Conservation (phyloP, 2,329 filamentous ascomycete species). For the Sporothrix mexicana region DNA sequence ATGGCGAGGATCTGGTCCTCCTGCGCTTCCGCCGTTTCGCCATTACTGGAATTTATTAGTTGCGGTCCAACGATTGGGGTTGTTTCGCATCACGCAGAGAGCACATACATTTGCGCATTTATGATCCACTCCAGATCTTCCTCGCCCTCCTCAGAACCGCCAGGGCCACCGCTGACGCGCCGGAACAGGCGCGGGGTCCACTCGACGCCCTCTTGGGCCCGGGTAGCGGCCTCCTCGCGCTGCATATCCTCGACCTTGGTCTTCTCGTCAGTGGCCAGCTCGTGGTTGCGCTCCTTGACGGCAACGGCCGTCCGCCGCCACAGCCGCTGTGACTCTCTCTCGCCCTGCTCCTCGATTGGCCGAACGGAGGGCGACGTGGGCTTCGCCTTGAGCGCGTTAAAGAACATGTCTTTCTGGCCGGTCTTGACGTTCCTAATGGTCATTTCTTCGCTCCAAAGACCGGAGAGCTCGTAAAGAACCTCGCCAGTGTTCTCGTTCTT, state of each 20-base stretch:
- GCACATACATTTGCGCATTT: slow-evolving; percentile 75
- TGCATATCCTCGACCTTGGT: slow-evolving; percentile 94
- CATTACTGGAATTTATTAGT: slow-evolving; percentile 50
- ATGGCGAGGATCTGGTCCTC: slow-evolving; percentile 85
- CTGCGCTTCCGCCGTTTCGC: slow-evolving; percentile 69
- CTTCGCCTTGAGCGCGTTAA: slow-evolving; percentile 80
- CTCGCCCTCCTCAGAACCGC: slow-evolving; percentile 76
- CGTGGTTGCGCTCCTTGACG: slow-evolving; percentile 84
- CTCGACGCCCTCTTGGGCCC: slow-evolving; percentile 77
- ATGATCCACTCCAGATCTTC: slow-evolving; percentile 96
- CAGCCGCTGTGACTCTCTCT: slow-evolving; percentile 85
- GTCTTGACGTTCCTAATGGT: slow-evolving; percentile 85
- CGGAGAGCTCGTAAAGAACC: slow-evolving; percentile 86
- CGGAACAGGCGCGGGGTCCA: slow-evolving; percentile 91
- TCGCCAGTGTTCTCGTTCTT: slow-evolving; percentile 88
- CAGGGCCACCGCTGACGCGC: slow-evolving; percentile 70
- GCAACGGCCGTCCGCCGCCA: slow-evolving; percentile 84
- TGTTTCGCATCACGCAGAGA: too few species aligned
- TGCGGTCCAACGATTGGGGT: too few species aligned
- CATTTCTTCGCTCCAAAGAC: slow-evolving; percentile 96
- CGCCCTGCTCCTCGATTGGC: slow-evolving; percentile 83
- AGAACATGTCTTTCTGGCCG: slow-evolving; percentile 85
- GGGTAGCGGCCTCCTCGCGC: slow-evolving; percentile 81
- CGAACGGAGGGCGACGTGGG: slow-evolving; percentile 75
- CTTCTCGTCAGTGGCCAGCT: slow-evolving; percentile 90